phyloP scores from a whole-genome alignment of 1,284 basidiomycete genomes.

The Apiotrichum gracile region DNA sequence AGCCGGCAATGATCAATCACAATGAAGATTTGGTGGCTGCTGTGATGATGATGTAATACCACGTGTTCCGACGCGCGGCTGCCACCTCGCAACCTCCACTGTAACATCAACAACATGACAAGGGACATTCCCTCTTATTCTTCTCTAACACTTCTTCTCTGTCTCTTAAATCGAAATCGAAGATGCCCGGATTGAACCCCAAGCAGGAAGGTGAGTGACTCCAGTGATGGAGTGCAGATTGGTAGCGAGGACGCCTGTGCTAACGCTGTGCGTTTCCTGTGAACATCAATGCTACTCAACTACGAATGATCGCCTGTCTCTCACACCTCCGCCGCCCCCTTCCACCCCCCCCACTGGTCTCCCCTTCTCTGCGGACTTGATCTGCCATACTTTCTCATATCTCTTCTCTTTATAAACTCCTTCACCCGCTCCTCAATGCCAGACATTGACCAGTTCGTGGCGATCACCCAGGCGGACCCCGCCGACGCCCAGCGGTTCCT shows the following conservation, averaged over 20 bases:
- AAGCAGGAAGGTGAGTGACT: conserved; percentile 27
- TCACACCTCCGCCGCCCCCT: too few species aligned
- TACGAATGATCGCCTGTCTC: too few species aligned
- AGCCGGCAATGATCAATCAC: not conserved
- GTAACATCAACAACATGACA: not conserved
- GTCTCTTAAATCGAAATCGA: not conserved
- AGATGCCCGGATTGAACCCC: conserved; percentile 36
- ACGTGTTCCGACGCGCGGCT: not conserved
- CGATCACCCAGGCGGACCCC: conserved; percentile 40
- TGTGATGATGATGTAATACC: not conserved
- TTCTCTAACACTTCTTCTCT: too few species aligned
- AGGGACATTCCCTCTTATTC: not conserved
- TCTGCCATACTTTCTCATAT: too few species aligned
- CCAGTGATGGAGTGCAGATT: too few species aligned
- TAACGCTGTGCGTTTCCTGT: too few species aligned
- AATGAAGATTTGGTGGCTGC: not conserved
- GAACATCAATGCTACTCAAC: too few species aligned
- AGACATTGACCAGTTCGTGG: conserved; percentile 45
- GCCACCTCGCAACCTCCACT: not conserved
- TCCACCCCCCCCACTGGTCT: too few species aligned
- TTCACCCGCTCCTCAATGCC: not conserved
- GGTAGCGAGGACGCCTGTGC: not conserved
- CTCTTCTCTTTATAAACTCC: too few species aligned
- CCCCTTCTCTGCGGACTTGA: too few species aligned
- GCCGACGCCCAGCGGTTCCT: conserved; percentile 41